A percentile compares a stretch with the other conserved stretches of the same genome.
phyloP scores from a whole-genome alignment of 2,329 filamentous ascomycete species.

The Penicillium polonicum region DNA sequence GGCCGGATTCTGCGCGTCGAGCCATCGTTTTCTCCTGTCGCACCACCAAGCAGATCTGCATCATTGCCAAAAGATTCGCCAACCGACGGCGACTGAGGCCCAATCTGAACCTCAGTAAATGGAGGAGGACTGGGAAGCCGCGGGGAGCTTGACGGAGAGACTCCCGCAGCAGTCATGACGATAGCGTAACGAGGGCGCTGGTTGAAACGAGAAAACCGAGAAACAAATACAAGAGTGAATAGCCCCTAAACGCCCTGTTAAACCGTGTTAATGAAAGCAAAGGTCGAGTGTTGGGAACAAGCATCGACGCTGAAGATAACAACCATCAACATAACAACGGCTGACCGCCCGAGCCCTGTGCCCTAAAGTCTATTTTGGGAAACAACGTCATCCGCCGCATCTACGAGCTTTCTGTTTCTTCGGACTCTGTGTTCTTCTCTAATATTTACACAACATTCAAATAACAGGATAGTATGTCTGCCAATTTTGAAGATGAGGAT shows the following conservation, averaged over 20 bases:
- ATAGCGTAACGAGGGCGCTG: conserved; percentile 12
- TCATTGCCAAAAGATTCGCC: conserved; percentile 59
- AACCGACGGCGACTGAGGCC: conserved; percentile 70
- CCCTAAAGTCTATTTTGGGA: conserved; percentile 20
- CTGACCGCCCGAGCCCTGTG: conserved; percentile 36
- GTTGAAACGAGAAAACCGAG: conserved; percentile 15
- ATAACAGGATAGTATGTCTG: conserved; percentile 15
- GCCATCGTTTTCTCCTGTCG: conserved; percentile 65
- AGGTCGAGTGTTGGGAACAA: conserved; percentile 15
- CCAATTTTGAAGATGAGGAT: conserved; percentile 43
- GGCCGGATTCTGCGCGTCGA: conserved; percentile 83
- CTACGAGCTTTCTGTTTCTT: conserved; percentile 7
- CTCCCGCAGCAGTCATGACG: conserved; percentile 47
- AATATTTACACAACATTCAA: neutral
- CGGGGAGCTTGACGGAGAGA: conserved; percentile 70
- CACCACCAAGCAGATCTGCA: conserved; percentile 53
- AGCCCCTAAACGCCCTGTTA: conserved; percentile 14
- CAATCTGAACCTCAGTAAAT: conserved; percentile 89
- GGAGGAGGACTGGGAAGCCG: conserved; percentile 93
- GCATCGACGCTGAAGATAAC: conserved; percentile 17
- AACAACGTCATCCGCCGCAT: conserved; percentile 26
- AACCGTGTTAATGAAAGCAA: conserved; percentile 13
- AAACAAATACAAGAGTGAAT: conserved; percentile 20
- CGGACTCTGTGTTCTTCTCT: neutral
- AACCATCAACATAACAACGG: conserved; percentile 22